phyloP scores from a whole-genome alignment of 2,329 filamentous ascomycete species.

The Fusarium gaditjirri region DNA sequence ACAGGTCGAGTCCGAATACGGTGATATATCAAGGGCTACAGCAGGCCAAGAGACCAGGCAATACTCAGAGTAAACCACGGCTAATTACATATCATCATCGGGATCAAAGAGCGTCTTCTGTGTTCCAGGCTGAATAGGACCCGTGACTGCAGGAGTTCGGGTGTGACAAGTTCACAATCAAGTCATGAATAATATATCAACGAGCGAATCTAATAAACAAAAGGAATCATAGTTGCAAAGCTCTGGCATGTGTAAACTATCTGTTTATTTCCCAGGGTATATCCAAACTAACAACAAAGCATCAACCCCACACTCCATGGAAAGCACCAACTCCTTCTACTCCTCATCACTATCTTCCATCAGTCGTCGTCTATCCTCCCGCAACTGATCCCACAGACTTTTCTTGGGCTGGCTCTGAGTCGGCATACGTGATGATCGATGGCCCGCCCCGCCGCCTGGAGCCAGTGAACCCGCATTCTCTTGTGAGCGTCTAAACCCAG shows the following conservation, averaged over 20 bases:
- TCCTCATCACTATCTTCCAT: neutral
- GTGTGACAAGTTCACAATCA: neutral
- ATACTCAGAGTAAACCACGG: neutral
- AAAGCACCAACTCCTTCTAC: neutral
- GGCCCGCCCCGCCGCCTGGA: neutral
- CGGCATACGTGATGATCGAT: neutral
- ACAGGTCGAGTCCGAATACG: neutral
- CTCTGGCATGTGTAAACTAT: neutral
- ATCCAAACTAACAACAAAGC: slow-evolving; percentile 4
- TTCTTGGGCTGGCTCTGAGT: neutral
- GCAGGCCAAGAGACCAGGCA: neutral
- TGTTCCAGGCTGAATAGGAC: neutral
- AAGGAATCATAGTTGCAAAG: slow-evolving; percentile 1
- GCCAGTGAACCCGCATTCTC: neutral
- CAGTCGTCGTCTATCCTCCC: neutral
- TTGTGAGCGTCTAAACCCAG: slow-evolving; percentile 26
- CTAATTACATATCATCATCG: neutral
- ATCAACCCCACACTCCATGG: neutral
- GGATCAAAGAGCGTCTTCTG: neutral
- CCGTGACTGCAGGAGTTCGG: neutral
- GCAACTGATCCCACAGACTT: slow-evolving; percentile 3
- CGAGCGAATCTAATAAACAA: neutral
- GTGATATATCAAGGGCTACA: neutral
- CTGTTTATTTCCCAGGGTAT: slow-evolving; percentile 12
- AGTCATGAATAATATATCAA: neutral